Evolutionary conservation across 1,284 basidiomycete genomes (phyloP), one percentile per base, ranked within the genome.

Genomic region (Sanghuangporus sanghuang): DNA sequence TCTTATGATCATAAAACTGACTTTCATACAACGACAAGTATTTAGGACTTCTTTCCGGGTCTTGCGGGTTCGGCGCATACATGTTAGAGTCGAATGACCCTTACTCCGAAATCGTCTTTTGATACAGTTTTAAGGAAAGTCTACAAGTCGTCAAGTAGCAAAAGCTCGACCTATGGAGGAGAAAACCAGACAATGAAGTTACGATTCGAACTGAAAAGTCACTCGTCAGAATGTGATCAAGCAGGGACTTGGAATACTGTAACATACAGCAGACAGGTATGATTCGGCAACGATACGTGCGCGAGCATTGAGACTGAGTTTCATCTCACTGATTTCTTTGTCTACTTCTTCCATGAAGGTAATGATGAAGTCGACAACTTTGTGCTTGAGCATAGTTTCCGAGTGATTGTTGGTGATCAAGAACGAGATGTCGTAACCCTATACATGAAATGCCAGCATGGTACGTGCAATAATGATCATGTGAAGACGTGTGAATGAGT

Each of bases 321-420:
- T 93, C 90, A 94, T 93, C 73, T 92, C 89, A 66, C 90, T 93
- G 72, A 95, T 94, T 73, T 93, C 92, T 74, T 89, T 92, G 73
- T 94, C 93, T 3, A 98, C 95, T 71, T 98, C 95, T 73, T 98
- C 95, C 96, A 98, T 98, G 74, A 98, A 98, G 73, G 99, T 94
- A 69, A 98, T 98, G 77, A 99, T 97, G 78, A 99, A 99, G 78
- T 99, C 97, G 52, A 99, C 97, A 62, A 99, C 90, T 80, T 98
- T 99, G 78, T 99, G 96, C 79, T 99, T 99, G 69, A 98, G 81
- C 95, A 99, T 97, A 2, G 92, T 93, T 74, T 99, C 96, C 27
- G 95, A 87, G 75, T 99, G 95, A 67, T 89, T 89, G 77, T 98
- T 98, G 64, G 97, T 98, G 74, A 99, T 97, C 67, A 99, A 80